phyloP scores from a whole-genome alignment of 2,329 filamentous ascomycete species.

The Aureobasidium sp. region DNA sequence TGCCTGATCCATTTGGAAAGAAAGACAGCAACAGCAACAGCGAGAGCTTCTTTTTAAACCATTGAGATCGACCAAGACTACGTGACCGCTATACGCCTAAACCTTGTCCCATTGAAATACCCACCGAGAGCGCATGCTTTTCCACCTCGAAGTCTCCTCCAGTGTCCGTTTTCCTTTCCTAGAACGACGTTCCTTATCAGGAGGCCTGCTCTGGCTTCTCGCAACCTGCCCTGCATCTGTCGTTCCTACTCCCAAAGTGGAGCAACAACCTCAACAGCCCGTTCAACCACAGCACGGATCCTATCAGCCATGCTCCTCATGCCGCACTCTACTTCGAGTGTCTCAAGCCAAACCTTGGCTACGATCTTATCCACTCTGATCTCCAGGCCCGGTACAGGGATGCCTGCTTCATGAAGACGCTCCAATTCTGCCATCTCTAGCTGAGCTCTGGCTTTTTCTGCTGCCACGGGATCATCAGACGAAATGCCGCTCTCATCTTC shows the following conservation, averaged over 20 bases:
- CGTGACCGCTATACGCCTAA: not conserved
- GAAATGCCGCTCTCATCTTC: slow-evolving; percentile 27
- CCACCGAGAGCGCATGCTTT: not conserved
- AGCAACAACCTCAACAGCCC: slow-evolving; percentile 60
- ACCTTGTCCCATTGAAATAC: not conserved
- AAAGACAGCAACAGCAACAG: not conserved
- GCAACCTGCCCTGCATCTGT: not conserved
- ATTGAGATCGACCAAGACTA: not conserved
- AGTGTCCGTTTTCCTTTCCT: not conserved
- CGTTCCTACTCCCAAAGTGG: slow-evolving; percentile 18
- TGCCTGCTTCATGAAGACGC: slow-evolving; percentile 72
- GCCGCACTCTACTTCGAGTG: slow-evolving; percentile 84
- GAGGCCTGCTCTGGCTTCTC: not conserved
- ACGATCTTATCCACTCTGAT: slow-evolving; percentile 83
- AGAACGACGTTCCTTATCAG: not conserved
- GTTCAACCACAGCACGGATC: slow-evolving; percentile 81
- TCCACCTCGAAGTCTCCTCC: not conserved
- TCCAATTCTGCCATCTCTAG: slow-evolving; percentile 55
- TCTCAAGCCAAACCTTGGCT: slow-evolving; percentile 87
- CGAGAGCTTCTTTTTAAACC: not conserved
- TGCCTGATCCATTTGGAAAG: not conserved
- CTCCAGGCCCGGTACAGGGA: slow-evolving; percentile 81
- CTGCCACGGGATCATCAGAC: slow-evolving; percentile 38
- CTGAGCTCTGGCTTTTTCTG: slow-evolving; percentile 51
- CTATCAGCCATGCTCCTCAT: slow-evolving; percentile 71